Evolutionary conservation across 345 rosid species (phyloP).

Genomic region (Firmiana major): DNA sequence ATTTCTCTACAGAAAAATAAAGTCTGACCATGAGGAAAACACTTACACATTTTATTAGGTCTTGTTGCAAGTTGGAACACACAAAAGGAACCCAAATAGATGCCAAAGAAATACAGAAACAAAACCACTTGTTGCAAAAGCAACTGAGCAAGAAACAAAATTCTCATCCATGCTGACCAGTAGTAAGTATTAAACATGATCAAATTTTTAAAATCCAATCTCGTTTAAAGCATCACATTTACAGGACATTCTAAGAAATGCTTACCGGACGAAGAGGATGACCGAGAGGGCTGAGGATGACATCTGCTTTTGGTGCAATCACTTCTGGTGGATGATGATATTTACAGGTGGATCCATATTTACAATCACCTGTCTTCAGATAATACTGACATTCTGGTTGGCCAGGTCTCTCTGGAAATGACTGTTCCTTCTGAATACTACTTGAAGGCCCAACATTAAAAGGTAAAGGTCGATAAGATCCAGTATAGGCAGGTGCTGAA

Average conservation of each 20-base stretch:
- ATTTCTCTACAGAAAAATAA: not conserved
- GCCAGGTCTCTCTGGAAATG: constrained; percentile 83
- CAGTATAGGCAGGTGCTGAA: constrained; percentile 57
- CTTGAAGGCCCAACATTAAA: constrained; percentile 47
- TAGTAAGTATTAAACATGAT: not conserved
- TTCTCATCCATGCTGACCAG: not conserved
- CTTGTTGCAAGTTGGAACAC: constrained; percentile 5
- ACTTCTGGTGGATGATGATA: constrained; percentile 83
- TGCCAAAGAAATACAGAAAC: not conserved
- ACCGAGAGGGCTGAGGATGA: constrained; percentile 58
- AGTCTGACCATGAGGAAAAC: not conserved
- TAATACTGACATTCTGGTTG: constrained; percentile 85
- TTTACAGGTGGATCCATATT: constrained; percentile 77
- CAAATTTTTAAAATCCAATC: not conserved
- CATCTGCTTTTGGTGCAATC: constrained; percentile 40
- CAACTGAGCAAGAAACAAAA: not conserved
- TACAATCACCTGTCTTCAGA: constrained; percentile 87
- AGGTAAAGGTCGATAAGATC: constrained; percentile 50
- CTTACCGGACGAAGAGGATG: constrained; percentile 88
- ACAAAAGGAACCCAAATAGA: not conserved
- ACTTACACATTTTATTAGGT: not conserved
- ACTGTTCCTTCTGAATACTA: constrained; percentile 50
- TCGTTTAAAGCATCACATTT: constrained; percentile 14
- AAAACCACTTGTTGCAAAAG: not conserved
- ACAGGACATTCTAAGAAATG: constrained; percentile 6